Evolutionary conservation across 2,329 filamentous ascomycete species (phyloP).

Genomic region (Pleomassaria siparia): DNA sequence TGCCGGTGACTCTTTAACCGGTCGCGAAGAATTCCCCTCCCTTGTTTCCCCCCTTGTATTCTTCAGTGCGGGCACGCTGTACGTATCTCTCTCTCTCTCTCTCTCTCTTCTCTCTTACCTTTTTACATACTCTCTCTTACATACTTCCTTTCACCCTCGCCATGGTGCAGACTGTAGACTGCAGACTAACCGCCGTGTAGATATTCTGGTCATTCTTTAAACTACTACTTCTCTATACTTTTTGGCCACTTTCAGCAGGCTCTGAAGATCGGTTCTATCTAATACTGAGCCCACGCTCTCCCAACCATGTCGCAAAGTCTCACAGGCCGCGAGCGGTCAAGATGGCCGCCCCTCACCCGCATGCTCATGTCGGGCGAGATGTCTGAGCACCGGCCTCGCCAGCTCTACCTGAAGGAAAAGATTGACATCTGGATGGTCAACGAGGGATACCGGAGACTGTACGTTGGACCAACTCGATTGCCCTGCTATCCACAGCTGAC

Average conservation of each 20-base stretch:
- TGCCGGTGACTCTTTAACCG: slow-evolving; percentile 45
- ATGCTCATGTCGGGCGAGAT: slow-evolving; percentile 84
- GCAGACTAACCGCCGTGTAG: slow-evolving; percentile 23
- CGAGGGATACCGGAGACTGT: slow-evolving; percentile 80
- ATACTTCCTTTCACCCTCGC: no score
- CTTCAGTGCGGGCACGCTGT: slow-evolving; percentile 42
- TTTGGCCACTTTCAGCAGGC: slow-evolving; percentile 42
- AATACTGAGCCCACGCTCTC: slow-evolving; percentile 18
- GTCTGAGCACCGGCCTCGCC: slow-evolving; percentile 70
- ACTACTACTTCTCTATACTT: slow-evolving; percentile 15
- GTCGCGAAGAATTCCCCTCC: slow-evolving; percentile 25
- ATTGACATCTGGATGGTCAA: slow-evolving; percentile 90
- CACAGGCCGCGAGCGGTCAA: slow-evolving; percentile 63
- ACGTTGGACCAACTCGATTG: slow-evolving; percentile 41
- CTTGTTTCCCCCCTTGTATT: slow-evolving; percentile 36
- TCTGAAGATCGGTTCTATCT: slow-evolving; percentile 39
- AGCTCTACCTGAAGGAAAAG: slow-evolving; percentile 68
- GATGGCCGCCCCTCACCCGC: slow-evolving; percentile 80
- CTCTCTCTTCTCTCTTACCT: no score
- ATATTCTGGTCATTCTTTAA: slow-evolving; percentile 37
- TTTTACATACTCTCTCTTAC: no score
- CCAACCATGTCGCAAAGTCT: slow-evolving; percentile 39
- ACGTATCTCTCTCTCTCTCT: slow-evolving; percentile 40
- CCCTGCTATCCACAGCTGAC: slow-evolving; percentile 29
- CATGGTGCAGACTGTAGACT: slow-evolving; percentile 12